These are phyloP conservation scores for Grosmannia huntii DNA, from an alignment of 2,329 filamentous ascomycete genomes.

Conservation along the genomic window DNA sequence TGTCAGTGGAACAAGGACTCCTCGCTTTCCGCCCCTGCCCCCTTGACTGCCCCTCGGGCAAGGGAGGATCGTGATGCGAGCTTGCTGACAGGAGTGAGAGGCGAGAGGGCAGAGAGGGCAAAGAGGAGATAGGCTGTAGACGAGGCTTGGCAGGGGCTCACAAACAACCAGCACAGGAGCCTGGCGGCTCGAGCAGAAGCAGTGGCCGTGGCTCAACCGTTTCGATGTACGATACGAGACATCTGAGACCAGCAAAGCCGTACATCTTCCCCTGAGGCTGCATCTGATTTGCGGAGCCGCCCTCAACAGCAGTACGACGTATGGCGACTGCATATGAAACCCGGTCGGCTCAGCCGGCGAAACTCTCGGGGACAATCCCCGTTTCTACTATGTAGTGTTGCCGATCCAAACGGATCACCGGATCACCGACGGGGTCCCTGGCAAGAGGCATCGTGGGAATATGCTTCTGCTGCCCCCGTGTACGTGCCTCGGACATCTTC, in stretches of 20 bases:
- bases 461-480: too few relatives aligned
- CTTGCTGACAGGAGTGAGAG: too few relatives aligned
- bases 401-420: not conserved
- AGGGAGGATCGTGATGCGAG: too few relatives aligned
- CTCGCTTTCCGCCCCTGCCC: not conserved
- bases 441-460: too few relatives aligned
- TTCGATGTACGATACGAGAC: not conserved
- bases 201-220: not conserved
- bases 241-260: not conserved
- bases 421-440: not conserved
- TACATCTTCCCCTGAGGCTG: too few relatives aligned
- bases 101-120: not conserved
- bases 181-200: not conserved
- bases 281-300: too few relatives aligned
- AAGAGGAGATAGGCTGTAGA: too few relatives aligned
- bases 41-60: not conserved
- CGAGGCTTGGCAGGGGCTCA: too few relatives aligned
- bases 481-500: too few relatives aligned
- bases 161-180: too few relatives aligned
- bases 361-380: not conserved
- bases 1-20: too few relatives aligned
- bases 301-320: not conserved
- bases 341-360: not conserved
- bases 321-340: not conserved
- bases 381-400: not conserved